A percentile compares a stretch with the other conserved stretches of the same genome.
Conservation (phyloP, 202 grass and related monocot species). For the Hordeum pubiflorum region DNA sequence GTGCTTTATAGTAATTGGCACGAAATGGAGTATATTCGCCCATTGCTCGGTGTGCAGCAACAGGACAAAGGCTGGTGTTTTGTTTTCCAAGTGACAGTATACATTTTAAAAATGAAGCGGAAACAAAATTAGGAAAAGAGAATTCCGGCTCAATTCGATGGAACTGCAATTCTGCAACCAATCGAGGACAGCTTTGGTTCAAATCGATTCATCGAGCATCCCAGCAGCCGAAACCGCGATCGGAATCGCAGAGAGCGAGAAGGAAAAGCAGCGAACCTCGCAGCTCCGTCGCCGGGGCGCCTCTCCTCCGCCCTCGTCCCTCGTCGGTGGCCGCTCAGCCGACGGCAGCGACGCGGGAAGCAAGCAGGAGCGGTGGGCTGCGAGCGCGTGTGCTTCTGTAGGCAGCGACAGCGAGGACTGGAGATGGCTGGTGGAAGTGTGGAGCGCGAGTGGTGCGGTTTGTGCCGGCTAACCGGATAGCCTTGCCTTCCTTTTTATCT, state of each 20-base stretch:
- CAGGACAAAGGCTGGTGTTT: conserved; percentile 32
- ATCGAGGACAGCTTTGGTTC: not conserved
- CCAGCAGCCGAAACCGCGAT: not conserved
- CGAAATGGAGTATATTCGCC: conserved; percentile 32
- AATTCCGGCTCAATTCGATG: too few species aligned
- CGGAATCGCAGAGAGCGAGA: not conserved
- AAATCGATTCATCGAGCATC: not conserved
- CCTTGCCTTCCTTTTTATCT: not conserved
- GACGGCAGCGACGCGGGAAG: not conserved
- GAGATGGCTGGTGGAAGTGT: not conserved
- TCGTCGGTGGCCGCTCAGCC: not conserved
- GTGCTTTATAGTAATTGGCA: conserved; percentile 10
- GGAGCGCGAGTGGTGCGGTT: not conserved
- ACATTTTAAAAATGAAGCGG: not conserved
- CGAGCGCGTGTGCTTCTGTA: not conserved
- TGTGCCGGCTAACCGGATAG: not conserved
- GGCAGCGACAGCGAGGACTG: not conserved
- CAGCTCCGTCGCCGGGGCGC: not conserved
- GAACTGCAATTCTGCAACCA: too few species aligned
- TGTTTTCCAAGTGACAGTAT: not conserved
- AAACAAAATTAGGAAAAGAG: not conserved
- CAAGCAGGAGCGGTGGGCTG: not conserved
- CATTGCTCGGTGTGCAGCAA: not conserved
- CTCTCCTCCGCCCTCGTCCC: not conserved
- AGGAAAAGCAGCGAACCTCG: not conserved